A percentile compares a stretch with the other conserved stretches of the same genome.
Evolutionary conservation across 305 asterid genomes (phyloP).

Genomic region (Stenogyne calaminthoides): DNA sequence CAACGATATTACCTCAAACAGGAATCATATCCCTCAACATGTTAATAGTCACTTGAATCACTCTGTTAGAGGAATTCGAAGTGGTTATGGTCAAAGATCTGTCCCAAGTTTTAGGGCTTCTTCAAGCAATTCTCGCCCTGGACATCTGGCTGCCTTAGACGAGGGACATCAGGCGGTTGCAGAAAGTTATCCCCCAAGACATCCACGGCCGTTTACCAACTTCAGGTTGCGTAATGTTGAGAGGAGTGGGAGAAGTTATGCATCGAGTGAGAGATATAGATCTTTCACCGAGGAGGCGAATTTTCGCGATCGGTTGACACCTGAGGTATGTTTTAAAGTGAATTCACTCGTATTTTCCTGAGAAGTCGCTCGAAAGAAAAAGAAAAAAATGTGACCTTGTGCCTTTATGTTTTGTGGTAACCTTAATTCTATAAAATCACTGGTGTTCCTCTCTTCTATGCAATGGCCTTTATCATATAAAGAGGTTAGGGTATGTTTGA

Average conservation of each 20-base stretch:
- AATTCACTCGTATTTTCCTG: conserved; percentile 4
- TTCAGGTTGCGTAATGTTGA: conserved; percentile 47
- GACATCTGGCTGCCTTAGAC: conserved; percentile 46
- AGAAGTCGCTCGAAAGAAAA: not conserved
- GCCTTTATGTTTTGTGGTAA: not conserved
- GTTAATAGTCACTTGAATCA: conserved; percentile 41
- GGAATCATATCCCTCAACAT: conserved; percentile 47
- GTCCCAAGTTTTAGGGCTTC: conserved; percentile 54
- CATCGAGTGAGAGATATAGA: conserved; percentile 52
- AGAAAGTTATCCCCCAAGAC: conserved; percentile 52
- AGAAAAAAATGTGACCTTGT: conserved; percentile 7
- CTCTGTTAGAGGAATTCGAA: conserved; percentile 57
- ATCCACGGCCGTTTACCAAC: conserved; percentile 47
- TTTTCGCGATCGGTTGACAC: conserved; percentile 50
- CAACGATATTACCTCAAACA: conserved; percentile 45
- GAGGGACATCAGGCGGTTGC: conserved; percentile 54
- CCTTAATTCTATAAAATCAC: not conserved
- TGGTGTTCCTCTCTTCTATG: conserved; percentile 8
- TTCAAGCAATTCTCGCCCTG: conserved; percentile 54
- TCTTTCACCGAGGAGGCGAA: conserved; percentile 44
- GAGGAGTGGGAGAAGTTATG: conserved; percentile 49
- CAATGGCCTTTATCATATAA: not conserved
- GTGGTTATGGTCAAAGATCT: conserved; percentile 52
- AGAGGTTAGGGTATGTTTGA: not conserved
- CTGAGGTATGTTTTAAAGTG: conserved; percentile 50